These are phyloP conservation scores for Eucalyptus erythrocorys DNA, from an alignment of 345 rosid genomes.

Conservation along the genomic window DNA sequence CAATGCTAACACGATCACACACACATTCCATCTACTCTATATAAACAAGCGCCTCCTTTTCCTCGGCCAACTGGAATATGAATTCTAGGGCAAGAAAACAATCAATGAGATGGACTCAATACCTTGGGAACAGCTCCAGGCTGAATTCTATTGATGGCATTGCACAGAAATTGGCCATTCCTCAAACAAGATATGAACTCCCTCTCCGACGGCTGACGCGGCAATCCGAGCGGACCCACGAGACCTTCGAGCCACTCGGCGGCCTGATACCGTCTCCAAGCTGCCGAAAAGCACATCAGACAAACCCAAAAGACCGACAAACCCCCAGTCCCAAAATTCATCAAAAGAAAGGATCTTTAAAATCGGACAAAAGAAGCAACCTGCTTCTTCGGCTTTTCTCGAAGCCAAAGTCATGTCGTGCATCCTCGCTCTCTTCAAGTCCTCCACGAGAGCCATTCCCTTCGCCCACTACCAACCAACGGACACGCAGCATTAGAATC, in stretches of 20 bases:
- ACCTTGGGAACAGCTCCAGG: constrained; percentile 93
- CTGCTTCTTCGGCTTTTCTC: constrained; percentile 94
- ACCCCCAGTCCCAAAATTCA: background rate
- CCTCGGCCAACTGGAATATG: background rate
- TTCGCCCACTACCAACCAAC: background rate
- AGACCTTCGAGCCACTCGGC: constrained; percentile 64
- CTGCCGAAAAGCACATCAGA: constrained; percentile 18
- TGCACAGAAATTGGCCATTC: constrained; percentile 78
- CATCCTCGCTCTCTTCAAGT: constrained; percentile 25
- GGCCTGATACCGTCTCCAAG: constrained; percentile 69
- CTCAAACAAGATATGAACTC: constrained; percentile 91
- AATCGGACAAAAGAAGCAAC: constrained; percentile 7
- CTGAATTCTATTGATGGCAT: constrained; percentile 74
- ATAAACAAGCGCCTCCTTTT: background rate
- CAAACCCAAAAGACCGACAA: background rate
- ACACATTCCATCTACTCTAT: background rate
- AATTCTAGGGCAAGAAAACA: background rate
- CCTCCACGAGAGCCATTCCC: constrained; percentile 19
- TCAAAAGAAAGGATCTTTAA: background rate
- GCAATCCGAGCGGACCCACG: constrained; percentile 58
- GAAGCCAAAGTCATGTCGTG: constrained; percentile 69
- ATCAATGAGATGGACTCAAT: background rate
- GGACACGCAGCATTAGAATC: background rate
- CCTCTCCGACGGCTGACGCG: constrained; percentile 66
- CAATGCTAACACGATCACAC: background rate